Percentiles rank a stretch among this genome's conserved stretches.
phyloP scores from a whole-genome alignment of 805 yeast species.

The Yarrowia porcina region DNA sequence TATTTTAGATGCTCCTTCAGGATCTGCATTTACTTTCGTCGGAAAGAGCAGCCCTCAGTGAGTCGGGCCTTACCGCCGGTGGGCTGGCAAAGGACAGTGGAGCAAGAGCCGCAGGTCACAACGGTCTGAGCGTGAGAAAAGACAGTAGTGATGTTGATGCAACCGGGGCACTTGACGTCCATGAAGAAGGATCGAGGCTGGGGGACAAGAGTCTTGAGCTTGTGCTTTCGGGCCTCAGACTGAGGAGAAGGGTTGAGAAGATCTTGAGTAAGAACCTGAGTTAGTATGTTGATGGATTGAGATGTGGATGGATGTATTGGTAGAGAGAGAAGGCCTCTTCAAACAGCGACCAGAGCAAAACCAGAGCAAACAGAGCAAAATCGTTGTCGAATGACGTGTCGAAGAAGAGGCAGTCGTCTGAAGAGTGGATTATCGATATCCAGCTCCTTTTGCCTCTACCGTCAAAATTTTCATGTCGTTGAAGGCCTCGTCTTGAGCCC shows the following conservation, averaged over 20 bases:
- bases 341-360: too few relatives aligned
- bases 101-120: conserved; percentile 98
- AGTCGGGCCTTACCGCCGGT: conserved; percentile 99
- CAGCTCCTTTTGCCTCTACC: not conserved
- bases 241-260: conserved; percentile 97
- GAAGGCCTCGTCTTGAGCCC: not conserved
- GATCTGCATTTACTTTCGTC: conserved; percentile 74
- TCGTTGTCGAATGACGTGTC: not conserved
- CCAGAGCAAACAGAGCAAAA: too few relatives aligned
- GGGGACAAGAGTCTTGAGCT: conserved; percentile 95
- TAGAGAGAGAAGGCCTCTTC: too few relatives aligned
- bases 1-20: conserved; percentile 20
- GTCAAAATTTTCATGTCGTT: conserved; percentile 6
- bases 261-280: conserved; percentile 97
- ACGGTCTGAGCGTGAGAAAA: conserved; percentile 99
- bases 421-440: not conserved
- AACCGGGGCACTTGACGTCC: conserved; percentile 99
- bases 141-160: conserved; percentile 97
- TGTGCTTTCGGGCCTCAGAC: conserved; percentile 95
- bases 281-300: too few relatives aligned
- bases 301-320: too few relatives aligned
- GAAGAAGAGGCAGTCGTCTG: not conserved
- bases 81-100: conserved; percentile 97
- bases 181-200: conserved; percentile 98
- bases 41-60: conserved; percentile 99